Percentiles rank a stretch among this genome's conserved stretches.
phyloP scores from a whole-genome alignment of 192 early-diverging fungal genomes.

The Cetraspora pellucida region DNA sequence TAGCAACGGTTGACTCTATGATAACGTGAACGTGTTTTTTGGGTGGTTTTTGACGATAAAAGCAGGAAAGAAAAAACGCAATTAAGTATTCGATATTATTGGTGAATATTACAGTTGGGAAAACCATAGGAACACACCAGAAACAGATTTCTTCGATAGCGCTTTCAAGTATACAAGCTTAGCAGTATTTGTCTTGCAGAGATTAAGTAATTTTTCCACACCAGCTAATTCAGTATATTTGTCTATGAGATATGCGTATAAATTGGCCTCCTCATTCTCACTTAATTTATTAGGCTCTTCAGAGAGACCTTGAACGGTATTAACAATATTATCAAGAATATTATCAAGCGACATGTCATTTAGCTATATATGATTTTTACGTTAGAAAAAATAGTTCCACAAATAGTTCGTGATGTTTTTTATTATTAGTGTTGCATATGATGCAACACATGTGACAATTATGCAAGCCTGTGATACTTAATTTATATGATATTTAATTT shows the following conservation, averaged over 20 bases:
- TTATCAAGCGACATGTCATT: not conserved
- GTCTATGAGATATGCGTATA: not conserved
- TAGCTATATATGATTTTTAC: not conserved
- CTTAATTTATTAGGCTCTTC: constrained; percentile 19
- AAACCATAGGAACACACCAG: not conserved
- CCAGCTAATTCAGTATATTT: not conserved
- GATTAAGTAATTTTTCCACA: not conserved
- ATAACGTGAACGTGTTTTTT: not conserved
- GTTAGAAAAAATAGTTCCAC: constrained; percentile 7
- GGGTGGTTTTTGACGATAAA: not conserved
- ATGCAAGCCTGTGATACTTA: too few relatives aligned
- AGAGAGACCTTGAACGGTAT: not conserved
- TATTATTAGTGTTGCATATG: too few relatives aligned
- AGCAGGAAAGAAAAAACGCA: constrained; percentile 18
- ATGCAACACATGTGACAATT: too few relatives aligned
- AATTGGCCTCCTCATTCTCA: not conserved
- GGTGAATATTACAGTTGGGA: not conserved
- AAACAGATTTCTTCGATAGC: not conserved
- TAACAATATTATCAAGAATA: not conserved
- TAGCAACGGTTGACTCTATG: too few relatives aligned
- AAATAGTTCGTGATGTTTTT: not conserved
- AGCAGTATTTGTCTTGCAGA: constrained; percentile 13
- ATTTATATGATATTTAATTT: too few relatives aligned
- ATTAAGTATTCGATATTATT: constrained; percentile 19
- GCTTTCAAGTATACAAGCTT: not conserved